These are phyloP conservation scores for Tagetes patula DNA, from an alignment of 129 eudicot species.

Conservation along the genomic window DNA sequence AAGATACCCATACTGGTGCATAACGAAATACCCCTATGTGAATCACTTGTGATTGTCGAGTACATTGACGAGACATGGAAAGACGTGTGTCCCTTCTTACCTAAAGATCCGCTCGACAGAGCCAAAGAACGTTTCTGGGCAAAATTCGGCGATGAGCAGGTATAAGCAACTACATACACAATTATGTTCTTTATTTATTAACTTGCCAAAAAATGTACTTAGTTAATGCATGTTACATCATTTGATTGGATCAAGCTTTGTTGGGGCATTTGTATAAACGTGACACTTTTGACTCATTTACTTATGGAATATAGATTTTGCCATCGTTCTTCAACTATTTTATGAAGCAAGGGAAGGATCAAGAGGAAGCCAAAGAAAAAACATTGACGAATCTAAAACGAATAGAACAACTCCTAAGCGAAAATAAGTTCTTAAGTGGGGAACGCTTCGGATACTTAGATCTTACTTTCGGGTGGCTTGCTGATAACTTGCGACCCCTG, in stretches of 20 bases:
- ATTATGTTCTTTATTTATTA: background rate
- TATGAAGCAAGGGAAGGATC: conserved; percentile 42
- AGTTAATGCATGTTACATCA: background rate
- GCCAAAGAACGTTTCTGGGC: conserved; percentile 8
- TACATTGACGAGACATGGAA: conserved; percentile 25
- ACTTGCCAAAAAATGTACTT: background rate
- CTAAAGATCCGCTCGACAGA: conserved; percentile 8
- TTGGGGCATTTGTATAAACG: background rate
- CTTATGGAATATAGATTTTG: conserved; percentile 31
- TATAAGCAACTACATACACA: background rate
- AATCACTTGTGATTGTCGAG: conserved; percentile 21
- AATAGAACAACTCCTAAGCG: conserved; percentile 39
- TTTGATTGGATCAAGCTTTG: background rate
- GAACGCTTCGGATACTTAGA: conserved; percentile 52
- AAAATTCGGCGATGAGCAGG: conserved; percentile 10
- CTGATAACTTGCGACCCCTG: conserved; percentile 27
- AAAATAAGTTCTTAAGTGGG: conserved; percentile 52
- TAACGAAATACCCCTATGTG: conserved; percentile 14
- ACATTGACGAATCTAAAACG: conserved; percentile 33
- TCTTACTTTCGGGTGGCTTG: conserved; percentile 51
- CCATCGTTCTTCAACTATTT: conserved; percentile 32
- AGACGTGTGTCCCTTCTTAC: background rate
- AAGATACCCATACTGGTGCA: conserved; percentile 22
- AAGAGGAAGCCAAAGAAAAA: conserved; percentile 41
- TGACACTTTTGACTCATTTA: background rate